Evolutionary conservation across 2,329 filamentous ascomycete genomes (phyloP).

Genomic region (Fusarium setosum): DNA sequence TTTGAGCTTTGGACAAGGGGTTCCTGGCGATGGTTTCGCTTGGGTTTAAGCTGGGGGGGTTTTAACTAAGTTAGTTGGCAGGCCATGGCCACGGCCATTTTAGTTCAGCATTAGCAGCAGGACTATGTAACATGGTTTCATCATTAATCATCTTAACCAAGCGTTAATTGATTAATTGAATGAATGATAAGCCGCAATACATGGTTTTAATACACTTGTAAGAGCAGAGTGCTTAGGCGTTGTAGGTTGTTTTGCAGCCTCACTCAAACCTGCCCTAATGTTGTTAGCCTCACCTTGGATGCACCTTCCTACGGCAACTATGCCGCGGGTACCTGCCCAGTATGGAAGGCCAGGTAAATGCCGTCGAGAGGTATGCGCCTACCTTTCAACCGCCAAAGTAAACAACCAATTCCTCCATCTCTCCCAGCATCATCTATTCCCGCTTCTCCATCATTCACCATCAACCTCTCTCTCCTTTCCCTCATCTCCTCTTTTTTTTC

Average conservation of each 20-base stretch:
- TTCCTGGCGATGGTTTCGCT: background rate
- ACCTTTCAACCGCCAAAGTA: background rate
- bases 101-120: too few relatives aligned
- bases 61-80: too few relatives aligned
- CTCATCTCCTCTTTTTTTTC: background rate
- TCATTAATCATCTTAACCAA: too few relatives aligned
- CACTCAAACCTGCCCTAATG: too few relatives aligned
- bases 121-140: background rate
- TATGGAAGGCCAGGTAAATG: background rate
- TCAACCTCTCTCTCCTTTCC: constrained; percentile 8
- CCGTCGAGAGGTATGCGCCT: too few relatives aligned
- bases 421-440: background rate
- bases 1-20: background rate
- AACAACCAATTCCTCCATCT: background rate
- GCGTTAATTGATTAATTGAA: too few relatives aligned
- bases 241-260: too few relatives aligned
- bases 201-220: too few relatives aligned
- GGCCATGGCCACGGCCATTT: background rate
- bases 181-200: too few relatives aligned
- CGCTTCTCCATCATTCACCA: constrained; percentile 3
- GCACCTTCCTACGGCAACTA: background rate
- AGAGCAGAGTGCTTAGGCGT: too few relatives aligned
- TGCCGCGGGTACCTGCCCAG: background rate
- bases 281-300: background rate
- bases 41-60: too few relatives aligned